These are phyloP conservation scores for Talaromyces proteolyticus DNA, from an alignment of 495 filamentous ascomycete species.

Conservation along the genomic window DNA sequence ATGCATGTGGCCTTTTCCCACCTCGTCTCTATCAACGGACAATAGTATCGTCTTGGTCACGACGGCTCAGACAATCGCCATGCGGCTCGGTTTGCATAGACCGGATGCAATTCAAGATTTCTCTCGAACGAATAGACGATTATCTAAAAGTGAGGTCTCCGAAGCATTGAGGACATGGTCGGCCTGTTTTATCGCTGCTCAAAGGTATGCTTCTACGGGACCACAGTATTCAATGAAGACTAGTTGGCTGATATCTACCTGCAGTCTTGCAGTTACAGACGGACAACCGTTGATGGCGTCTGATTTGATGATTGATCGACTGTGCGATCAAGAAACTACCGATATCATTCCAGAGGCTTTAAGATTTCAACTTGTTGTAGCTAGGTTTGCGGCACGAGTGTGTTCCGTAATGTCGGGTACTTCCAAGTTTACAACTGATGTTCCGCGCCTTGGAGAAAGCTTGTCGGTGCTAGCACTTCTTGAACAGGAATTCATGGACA, in stretches of 20 bases:
- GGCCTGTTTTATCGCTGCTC: slow-evolving; percentile 12
- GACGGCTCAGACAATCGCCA: slow-evolving; percentile 10
- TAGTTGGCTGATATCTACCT: slow-evolving; percentile 5
- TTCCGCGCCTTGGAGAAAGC: neutral
- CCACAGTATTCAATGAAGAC: neutral
- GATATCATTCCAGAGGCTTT: slow-evolving; percentile 3
- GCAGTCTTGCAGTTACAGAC: neutral
- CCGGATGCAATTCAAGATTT: slow-evolving; percentile 13
- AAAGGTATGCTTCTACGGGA: too few relatives aligned
- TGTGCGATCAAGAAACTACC: slow-evolving; percentile 6
- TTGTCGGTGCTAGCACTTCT: neutral
- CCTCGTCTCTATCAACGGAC: slow-evolving; percentile 10
- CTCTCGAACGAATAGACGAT: slow-evolving; percentile 8
- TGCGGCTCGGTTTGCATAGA: slow-evolving; percentile 11
- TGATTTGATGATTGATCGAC: slow-evolving; percentile 8
- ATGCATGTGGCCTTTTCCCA: slow-evolving; percentile 15
- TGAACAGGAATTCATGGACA: neutral
- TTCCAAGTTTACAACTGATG: neutral
- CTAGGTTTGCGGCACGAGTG: slow-evolving; percentile 7
- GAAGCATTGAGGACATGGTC: slow-evolving; percentile 11
- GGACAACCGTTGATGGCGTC: slow-evolving; percentile 1
- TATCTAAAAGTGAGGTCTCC: slow-evolving; percentile 4
- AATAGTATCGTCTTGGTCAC: slow-evolving; percentile 7
- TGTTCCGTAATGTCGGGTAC: neutral
- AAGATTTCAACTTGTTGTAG: slow-evolving; percentile 8